phyloP scores from a whole-genome alignment of 805 yeast genomes.

The Yarrowia deformans region DNA sequence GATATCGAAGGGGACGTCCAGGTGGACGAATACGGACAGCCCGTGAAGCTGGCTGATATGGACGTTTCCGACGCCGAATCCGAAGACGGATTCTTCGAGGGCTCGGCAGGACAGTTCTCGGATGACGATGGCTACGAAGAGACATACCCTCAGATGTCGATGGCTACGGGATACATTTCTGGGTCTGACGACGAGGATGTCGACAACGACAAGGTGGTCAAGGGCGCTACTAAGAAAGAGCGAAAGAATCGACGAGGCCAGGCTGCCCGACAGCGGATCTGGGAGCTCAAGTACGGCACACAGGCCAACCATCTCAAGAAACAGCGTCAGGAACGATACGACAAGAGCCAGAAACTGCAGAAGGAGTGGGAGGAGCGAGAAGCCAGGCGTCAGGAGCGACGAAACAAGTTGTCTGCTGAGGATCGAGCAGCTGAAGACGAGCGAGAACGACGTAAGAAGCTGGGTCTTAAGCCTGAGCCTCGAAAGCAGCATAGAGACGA shows the following conservation, averaged over 20 bases:
- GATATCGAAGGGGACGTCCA: no score
- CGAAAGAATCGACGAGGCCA: conserved; percentile 95
- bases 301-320: conserved; percentile 83
- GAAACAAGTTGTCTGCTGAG: conserved; percentile 38
- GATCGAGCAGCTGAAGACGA: conserved; percentile 31
- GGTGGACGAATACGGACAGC: conserved; percentile 49
- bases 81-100: conserved; percentile 56
- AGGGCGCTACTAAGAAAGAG: conserved; percentile 45
- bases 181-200: conserved; percentile 58
- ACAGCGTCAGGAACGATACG: conserved; percentile 61
- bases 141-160: conserved; percentile 62
- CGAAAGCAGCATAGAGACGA: conserved; percentile 37
- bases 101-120: conserved; percentile 58
- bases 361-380: conserved; percentile 75
- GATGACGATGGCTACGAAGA: conserved; percentile 49
- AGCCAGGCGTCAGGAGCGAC: conserved; percentile 52
- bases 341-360: conserved; percentile 66
- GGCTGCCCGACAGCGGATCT: conserved; percentile 93
- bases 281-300: conserved; percentile 89
- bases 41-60: background rate
- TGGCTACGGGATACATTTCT: conserved; percentile 82
- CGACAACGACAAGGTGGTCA: conserved; percentile 44
- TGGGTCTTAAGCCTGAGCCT: conserved; percentile 16
- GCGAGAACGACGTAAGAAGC: conserved; percentile 16
- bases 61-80: conserved; percentile 52